These are phyloP conservation scores for Fusarium sp. DNA, from an alignment of 2,329 filamentous ascomycete species.

Conservation along the genomic window DNA sequence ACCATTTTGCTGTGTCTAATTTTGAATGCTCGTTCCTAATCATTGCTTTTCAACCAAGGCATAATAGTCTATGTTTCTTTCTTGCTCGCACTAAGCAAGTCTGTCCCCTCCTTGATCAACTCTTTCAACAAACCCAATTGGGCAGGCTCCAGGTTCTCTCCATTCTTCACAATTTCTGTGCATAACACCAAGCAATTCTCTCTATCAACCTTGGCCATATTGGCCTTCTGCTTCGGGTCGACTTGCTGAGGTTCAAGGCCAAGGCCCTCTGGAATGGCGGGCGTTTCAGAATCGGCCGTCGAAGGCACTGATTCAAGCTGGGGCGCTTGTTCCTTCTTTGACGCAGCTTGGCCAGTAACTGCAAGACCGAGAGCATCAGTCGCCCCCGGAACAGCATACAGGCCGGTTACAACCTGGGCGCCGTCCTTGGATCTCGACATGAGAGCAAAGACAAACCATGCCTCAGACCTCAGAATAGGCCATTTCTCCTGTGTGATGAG, in stretches of 20 bases:
- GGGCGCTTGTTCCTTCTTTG: constrained; percentile 29
- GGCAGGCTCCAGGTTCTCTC: constrained; percentile 58
- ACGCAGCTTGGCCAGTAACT: constrained; percentile 61
- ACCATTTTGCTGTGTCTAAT: constrained; percentile 1
- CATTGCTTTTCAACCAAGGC: not conserved
- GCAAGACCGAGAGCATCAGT: constrained; percentile 63
- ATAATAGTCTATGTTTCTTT: constrained; percentile 12
- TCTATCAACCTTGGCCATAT: constrained; percentile 68
- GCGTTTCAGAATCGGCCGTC: constrained; percentile 21
- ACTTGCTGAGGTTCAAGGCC: constrained; percentile 65
- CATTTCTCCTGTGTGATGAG: constrained; percentile 72
- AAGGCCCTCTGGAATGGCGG: constrained; percentile 52
- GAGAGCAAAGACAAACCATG: constrained; percentile 75
- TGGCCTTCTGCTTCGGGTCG: constrained; percentile 60
- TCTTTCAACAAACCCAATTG: constrained; percentile 62
- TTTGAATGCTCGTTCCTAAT: not conserved
- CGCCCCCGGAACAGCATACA: constrained; percentile 61
- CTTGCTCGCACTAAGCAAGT: constrained; percentile 56
- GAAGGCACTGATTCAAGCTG: constrained; percentile 41
- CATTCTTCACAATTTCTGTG: constrained; percentile 67
- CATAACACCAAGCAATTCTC: constrained; percentile 75
- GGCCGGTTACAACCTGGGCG: constrained; percentile 60
- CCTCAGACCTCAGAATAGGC: constrained; percentile 72
- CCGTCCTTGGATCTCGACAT: constrained; percentile 69
- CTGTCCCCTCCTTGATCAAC: constrained; percentile 66